These are phyloP conservation scores for Yarrowia sp. DNA, from an alignment of 805 yeast species.

Conservation along the genomic window DNA sequence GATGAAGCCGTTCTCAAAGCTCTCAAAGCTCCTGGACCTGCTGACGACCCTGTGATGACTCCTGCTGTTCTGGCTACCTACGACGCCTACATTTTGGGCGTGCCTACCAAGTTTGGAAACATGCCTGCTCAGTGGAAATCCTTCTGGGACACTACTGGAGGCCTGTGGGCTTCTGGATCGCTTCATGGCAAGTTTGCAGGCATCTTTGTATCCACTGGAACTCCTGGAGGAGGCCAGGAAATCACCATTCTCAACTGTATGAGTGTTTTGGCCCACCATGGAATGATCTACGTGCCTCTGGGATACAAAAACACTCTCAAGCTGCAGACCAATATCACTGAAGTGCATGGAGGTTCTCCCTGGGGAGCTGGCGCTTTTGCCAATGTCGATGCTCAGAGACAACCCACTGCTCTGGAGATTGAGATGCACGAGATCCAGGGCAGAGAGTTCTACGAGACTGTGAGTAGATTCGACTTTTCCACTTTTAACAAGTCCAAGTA, in stretches of 20 bases:
- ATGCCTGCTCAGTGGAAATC: constrained; percentile 72
- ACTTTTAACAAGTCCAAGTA: too few relatives aligned
- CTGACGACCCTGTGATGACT: constrained; percentile 48
- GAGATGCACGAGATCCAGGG: constrained; percentile 70
- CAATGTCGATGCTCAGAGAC: constrained; percentile 71
- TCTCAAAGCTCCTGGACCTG: constrained; percentile 60
- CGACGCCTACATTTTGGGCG: constrained; percentile 74
- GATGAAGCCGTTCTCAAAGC: constrained; percentile 55
- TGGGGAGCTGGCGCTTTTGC: constrained; percentile 88
- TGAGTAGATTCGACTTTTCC: constrained; percentile 15
- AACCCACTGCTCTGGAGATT: constrained; percentile 60
- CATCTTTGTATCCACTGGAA: constrained; percentile 66
- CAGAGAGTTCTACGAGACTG: constrained; percentile 53
- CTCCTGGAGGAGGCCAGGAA: constrained; percentile 80
- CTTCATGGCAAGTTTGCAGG: constrained; percentile 73
- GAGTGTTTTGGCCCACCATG: constrained; percentile 68
- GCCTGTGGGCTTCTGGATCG: constrained; percentile 69
- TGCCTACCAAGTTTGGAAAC: constrained; percentile 77
- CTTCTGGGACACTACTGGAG: constrained; percentile 77
- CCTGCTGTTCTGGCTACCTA: constrained; percentile 54
- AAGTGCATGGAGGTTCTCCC: constrained; percentile 77
- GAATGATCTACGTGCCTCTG: constrained; percentile 71
- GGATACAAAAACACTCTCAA: constrained; percentile 64
- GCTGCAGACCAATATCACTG: constrained; percentile 54
- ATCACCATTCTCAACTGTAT: constrained; percentile 57